Percentiles rank a stretch among this genome's conserved stretches.
Conservation (phyloP, 2,329 filamentous ascomycete species). For the Plectosphaerella sp. region DNA sequence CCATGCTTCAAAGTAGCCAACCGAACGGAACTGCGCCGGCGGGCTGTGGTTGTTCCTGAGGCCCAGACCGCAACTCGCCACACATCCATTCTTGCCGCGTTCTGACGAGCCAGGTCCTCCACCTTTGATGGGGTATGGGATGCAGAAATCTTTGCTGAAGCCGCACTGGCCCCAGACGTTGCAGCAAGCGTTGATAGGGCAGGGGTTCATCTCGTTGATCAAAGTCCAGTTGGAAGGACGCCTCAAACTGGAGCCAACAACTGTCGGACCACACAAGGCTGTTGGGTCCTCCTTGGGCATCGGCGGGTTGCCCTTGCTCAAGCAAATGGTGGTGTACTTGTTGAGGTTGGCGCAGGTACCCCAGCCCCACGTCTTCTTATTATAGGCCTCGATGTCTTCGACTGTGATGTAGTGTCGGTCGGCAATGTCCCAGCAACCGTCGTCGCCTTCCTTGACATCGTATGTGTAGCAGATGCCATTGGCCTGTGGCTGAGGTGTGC, state of each 20-base stretch:
- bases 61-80: conserved; percentile 32
- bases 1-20: conserved; percentile 32
- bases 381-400: conserved; percentile 1
- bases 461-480: conserved; percentile 31
- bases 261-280: neutral
- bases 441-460: conserved; percentile 14
- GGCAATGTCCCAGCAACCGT: neutral
- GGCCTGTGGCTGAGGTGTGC: conserved; percentile 20
- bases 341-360: conserved; percentile 13
- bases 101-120: conserved; percentile 27
- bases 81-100: conserved; percentile 27
- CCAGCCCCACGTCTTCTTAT: conserved; percentile 17
- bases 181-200: conserved; percentile 22
- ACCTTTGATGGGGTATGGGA: neutral
- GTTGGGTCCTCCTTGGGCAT: conserved; percentile 9
- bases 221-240: too few species aligned
- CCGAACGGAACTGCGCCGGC: conserved; percentile 9
- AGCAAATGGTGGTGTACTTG: conserved; percentile 12
- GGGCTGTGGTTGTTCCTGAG: conserved; percentile 17
- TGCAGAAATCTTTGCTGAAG: conserved; percentile 36
- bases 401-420: neutral
- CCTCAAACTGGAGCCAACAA: conserved; percentile 4
- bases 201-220: conserved; percentile 20
- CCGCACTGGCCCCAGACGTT: conserved; percentile 41
- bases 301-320: conserved; percentile 15